Evolutionary conservation across 306 rosid species (phyloP).

Genomic region (Vigna mungo): DNA sequence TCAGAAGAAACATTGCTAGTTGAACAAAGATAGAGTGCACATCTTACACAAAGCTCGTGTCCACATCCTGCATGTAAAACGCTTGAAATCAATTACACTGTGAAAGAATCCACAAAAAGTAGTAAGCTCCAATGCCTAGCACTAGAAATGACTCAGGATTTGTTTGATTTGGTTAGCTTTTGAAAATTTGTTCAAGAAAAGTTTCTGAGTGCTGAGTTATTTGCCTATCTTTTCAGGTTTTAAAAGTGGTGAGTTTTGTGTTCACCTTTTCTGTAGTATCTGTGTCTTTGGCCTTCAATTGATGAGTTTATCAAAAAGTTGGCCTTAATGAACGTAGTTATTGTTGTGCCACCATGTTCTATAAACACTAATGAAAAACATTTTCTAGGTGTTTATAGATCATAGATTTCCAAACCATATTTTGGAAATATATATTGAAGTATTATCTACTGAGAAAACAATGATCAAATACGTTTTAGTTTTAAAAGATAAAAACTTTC

Average conservation of each 20-base stretch:
- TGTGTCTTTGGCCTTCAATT: not conserved
- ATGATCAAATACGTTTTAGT: too few relatives aligned
- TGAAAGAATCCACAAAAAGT: not conserved
- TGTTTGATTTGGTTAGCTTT: not conserved
- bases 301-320: not conserved
- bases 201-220: not conserved
- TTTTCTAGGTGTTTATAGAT: too few relatives aligned
- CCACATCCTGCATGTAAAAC: constrained; percentile 74
- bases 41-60: constrained; percentile 90
- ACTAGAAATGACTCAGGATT: too few relatives aligned
- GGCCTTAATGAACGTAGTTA: not conserved
- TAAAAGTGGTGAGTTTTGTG: not conserved
- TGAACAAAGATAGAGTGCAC: constrained; percentile 95
- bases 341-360: too few relatives aligned
- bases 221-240: not conserved
- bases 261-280: not conserved
- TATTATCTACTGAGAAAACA: too few relatives aligned
- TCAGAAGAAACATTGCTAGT: constrained; percentile 74
- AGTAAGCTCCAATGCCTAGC: constrained; percentile 18
- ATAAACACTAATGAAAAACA: too few relatives aligned
- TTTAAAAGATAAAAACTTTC: too few relatives aligned
- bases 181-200: not conserved
- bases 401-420: too few relatives aligned
- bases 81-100: constrained; percentile 28
- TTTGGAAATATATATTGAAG: too few relatives aligned